phyloP scores from a whole-genome alignment of 202 grass and related monocot species.

The Schoenoplectus triqueter region DNA sequence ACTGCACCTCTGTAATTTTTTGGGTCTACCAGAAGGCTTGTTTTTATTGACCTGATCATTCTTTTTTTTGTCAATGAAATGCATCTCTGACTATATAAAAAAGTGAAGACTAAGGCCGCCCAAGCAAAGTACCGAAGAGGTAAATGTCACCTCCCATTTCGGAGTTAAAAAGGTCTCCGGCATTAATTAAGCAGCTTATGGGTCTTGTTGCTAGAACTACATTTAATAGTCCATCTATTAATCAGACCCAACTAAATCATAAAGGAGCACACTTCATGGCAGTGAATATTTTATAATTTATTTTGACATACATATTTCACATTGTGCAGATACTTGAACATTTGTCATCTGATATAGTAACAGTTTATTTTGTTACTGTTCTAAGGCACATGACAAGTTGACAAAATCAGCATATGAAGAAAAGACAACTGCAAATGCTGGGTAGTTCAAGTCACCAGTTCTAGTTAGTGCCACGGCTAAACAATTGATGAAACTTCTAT shows the following conservation, averaged over 20 bases:
- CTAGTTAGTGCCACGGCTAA: conserved; percentile 29
- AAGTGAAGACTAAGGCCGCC: background rate
- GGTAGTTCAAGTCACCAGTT: conserved; percentile 69
- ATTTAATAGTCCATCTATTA: too few species aligned
- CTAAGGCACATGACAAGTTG: conserved; percentile 42
- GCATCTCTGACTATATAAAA: background rate
- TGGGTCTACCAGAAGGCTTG: background rate
- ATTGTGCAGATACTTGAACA: conserved; percentile 37
- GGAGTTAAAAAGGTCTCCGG: background rate
- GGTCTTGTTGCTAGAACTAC: too few species aligned
- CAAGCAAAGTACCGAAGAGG: background rate
- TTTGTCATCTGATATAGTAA: conserved; percentile 32
- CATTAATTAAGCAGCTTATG: too few species aligned
- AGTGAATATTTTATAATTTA: conserved; percentile 46
- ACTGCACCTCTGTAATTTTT: background rate
- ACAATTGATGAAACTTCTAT: conserved; percentile 45
- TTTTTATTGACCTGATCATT: background rate
- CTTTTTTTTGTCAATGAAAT: background rate
- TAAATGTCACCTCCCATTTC: background rate
- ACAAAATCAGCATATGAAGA: conserved; percentile 46
- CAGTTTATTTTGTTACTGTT: conserved; percentile 27
- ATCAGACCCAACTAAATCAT: too few species aligned
- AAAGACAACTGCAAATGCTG: conserved; percentile 48
- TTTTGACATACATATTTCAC: conserved; percentile 39
- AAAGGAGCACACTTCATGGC: too few species aligned